Percentiles rank a stretch among this genome's conserved stretches.
Evolutionary conservation across 1,139 yeast species (phyloP).

Genomic region (Oligophagozyma castellii): DNA sequence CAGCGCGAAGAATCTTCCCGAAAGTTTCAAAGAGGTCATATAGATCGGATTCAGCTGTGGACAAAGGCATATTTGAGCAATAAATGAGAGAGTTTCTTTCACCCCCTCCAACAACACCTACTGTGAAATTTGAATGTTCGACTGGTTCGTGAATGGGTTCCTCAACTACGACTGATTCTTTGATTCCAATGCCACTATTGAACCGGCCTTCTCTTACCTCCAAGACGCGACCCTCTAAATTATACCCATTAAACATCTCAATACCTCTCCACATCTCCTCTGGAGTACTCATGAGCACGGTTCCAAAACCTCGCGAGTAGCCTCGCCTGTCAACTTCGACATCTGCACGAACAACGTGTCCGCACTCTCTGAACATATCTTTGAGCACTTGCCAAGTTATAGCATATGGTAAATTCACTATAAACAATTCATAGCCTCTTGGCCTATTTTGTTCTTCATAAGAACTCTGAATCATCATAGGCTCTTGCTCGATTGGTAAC

Average conservation of each 20-base stretch:
- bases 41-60: constrained; percentile 75
- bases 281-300: constrained; percentile 45
- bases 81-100: constrained; percentile 48
- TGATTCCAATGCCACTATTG: constrained; percentile 8
- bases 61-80: constrained; percentile 75
- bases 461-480: constrained; percentile 4
- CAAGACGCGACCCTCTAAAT: constrained; percentile 52
- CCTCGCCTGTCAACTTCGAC: constrained; percentile 58
- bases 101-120: constrained; percentile 31
- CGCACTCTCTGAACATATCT: constrained; percentile 68
- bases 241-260: constrained; percentile 50
- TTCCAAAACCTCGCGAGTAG: constrained; percentile 77
- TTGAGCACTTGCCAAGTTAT: constrained; percentile 76
- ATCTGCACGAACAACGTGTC: constrained; percentile 71
- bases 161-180: constrained; percentile 7
- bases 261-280: constrained; percentile 54
- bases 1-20: constrained; percentile 67
- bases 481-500: not conserved
- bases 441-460: constrained; percentile 7
- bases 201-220: constrained; percentile 57
- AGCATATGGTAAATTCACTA: constrained; percentile 72
- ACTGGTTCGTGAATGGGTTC: constrained; percentile 5
- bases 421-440: constrained; percentile 54
- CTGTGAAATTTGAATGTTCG: constrained; percentile 8
- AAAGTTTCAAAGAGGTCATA: constrained; percentile 77